Evolutionary conservation across 2,329 filamentous ascomycete species (phyloP), one percentile per base, ranked within the genome.

Genomic region (Cadophora sp.): DNA sequence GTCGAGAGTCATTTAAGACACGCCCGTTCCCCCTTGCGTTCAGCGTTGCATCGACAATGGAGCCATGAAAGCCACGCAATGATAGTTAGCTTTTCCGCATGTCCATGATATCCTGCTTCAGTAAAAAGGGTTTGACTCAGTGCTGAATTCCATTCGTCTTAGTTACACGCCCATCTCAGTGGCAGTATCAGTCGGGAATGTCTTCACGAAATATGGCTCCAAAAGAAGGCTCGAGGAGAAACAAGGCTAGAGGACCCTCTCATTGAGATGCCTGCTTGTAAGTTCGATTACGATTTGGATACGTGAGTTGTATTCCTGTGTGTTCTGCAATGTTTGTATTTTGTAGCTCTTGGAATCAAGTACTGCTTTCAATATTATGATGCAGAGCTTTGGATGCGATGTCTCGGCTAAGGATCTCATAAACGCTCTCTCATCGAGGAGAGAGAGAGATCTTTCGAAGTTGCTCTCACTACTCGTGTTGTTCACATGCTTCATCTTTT

Each of bases 131-230:
- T 63, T 51, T 71, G 63, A 70, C n/a, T n/a, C n/a, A n/a, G n/a
- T 68, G 73, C 71, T 71, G 61, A 70, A 50, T 68, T 59, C 51
- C 53, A 69, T 60, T 55, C 51, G 31, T 43, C 58, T 59, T 72
- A 94, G 90, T 86, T 95, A 64, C 92, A 96, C 75, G 92, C 92
- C 70, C 92, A 96, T 79, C 84, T 96, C 55, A 92, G 89, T 50
- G 92, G 92, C 64, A 93, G 91, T 78, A 92, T 96, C 77, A 91
- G 87, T 76, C 87, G 90, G 37, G 81, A 87, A 74, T 90, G 87
- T 69, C 86, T 96, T 1, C 91, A 93, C 76, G 86, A 92, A 46
- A 88, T 95, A 76, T 96, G 92, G 92, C 73, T 81, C 59, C 78
- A 79, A 65, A 92, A 89, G 77, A 87, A 85, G 68, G 80, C 81